These are phyloP conservation scores for Ophiostoma angusticollis DNA, from an alignment of 2,329 filamentous ascomycete species.

Conservation along the genomic window DNA sequence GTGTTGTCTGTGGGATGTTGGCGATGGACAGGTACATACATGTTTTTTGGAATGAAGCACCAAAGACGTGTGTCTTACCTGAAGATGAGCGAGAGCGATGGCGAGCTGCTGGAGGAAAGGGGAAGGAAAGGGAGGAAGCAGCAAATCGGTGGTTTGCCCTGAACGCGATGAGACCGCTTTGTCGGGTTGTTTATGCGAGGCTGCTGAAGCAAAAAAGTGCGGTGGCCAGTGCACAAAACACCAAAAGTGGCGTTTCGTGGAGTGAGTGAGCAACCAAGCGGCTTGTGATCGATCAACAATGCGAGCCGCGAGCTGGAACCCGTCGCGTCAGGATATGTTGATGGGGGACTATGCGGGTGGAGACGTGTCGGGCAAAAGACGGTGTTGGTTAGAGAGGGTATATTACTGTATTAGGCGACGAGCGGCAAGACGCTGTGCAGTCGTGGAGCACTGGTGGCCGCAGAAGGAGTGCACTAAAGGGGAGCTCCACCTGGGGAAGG, in stretches of 20 bases:
- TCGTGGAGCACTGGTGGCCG: no score
- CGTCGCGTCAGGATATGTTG: constrained; percentile 2
- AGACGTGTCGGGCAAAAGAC: background rate
- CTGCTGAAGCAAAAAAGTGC: no score
- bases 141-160: no score
- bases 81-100: background rate
- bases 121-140: background rate
- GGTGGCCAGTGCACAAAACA: constrained; percentile 5
- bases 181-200: no score
- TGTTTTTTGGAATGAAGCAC: no score
- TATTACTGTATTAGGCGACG: no score
- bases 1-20: no score
- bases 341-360: constrained; percentile 6
- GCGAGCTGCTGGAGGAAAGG: background rate
- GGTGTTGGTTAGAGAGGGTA: background rate
- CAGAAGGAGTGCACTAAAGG: constrained; percentile 4
- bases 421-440: no score
- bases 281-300: constrained; percentile 5
- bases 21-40: no score
- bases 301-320: constrained; percentile 1
- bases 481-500: background rate
- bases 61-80: no score
- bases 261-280: no score
- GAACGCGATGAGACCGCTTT: no score
- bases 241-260: constrained; percentile 6